Conservation (phyloP, 495 filamentous ascomycete species). For the Choiromyces venosus region DNA sequence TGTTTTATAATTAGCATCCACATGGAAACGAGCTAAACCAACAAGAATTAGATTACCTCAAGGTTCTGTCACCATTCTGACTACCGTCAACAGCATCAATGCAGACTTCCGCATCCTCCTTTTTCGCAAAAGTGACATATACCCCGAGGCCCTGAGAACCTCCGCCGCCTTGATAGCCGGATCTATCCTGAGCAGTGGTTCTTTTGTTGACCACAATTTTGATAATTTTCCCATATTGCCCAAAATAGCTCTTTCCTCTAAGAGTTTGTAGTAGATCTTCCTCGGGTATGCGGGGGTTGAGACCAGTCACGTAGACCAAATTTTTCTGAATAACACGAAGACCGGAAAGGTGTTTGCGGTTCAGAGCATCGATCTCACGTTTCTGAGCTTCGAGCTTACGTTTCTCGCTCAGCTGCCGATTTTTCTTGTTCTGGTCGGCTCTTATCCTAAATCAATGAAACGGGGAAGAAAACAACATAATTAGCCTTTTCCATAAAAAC, state of each 20-base stretch:
- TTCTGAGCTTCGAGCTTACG: slow-evolving; percentile 93
- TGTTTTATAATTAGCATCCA: slow-evolving; percentile 43
- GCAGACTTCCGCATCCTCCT: slow-evolving; percentile 79
- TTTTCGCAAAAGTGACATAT: slow-evolving; percentile 89
- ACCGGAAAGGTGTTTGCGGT: slow-evolving; percentile 88
- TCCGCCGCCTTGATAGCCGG: slow-evolving; percentile 12
- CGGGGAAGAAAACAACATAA: background rate
- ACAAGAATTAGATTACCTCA: slow-evolving; percentile 51
- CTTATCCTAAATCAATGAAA: slow-evolving; percentile 55
- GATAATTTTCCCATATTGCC: slow-evolving; percentile 95
- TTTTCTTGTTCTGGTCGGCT: slow-evolving; percentile 80
- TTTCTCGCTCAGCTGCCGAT: slow-evolving; percentile 82
- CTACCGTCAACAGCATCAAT: slow-evolving; percentile 90
- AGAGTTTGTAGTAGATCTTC: slow-evolving; percentile 84
- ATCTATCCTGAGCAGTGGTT: slow-evolving; percentile 37
- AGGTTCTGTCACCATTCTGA: slow-evolving; percentile 74
- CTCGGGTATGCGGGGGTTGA: slow-evolving; percentile 84
- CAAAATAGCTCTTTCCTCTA: slow-evolving; percentile 85
- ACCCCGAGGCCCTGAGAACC: slow-evolving; percentile 73
- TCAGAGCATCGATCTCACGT: slow-evolving; percentile 88
- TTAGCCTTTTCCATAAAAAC: slow-evolving; percentile 34
- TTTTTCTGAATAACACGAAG: slow-evolving; percentile 97
- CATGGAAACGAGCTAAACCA: slow-evolving; percentile 1
- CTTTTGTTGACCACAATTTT: slow-evolving; percentile 99
- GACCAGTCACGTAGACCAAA: slow-evolving; percentile 92